Conservation (phyloP, 1,139 yeast species). For the Geotrichum histeridarum region DNA sequence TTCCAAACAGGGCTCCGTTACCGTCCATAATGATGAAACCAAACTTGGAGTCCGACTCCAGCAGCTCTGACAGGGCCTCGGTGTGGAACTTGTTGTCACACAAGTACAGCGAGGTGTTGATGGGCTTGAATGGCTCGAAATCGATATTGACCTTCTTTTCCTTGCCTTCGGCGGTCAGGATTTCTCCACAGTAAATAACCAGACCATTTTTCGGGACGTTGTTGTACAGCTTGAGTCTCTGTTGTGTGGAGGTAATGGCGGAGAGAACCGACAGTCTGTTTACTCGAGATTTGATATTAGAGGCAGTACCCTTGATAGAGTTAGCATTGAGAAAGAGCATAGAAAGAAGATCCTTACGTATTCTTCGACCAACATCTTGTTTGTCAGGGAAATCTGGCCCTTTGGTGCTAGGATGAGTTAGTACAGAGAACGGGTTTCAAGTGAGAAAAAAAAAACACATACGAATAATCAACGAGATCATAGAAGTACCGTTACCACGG, state of each 20-base stretch:
- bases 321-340: background rate
- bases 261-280: slow-evolving; percentile 90
- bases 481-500: slow-evolving; percentile 97
- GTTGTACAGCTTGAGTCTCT: slow-evolving; percentile 83
- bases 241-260: slow-evolving; percentile 97
- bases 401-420: slow-evolving; percentile 56
- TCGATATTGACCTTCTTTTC: slow-evolving; percentile 92
- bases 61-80: slow-evolving; percentile 87
- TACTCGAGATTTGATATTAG: slow-evolving; percentile 94
- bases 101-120: slow-evolving; percentile 87
- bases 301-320: slow-evolving; percentile 65
- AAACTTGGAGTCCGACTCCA: slow-evolving; percentile 91
- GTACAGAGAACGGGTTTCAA: background rate
- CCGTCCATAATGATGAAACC: slow-evolving; percentile 99
- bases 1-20: slow-evolving; percentile 94
- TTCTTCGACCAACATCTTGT: slow-evolving; percentile 94
- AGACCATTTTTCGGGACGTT: slow-evolving; percentile 90
- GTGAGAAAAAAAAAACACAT: slow-evolving; percentile 5
- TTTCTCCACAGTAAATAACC: slow-evolving; percentile 97
- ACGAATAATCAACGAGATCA: slow-evolving; percentile 85
- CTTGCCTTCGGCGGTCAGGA: slow-evolving; percentile 92
- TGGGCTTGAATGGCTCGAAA: slow-evolving; percentile 96
- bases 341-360: slow-evolving; percentile 44
- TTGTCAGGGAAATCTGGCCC: slow-evolving; percentile 83
- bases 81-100: slow-evolving; percentile 99